Evolutionary conservation across 1,139 yeast genomes (phyloP).

Genomic region (Tardiomyces blankii): DNA sequence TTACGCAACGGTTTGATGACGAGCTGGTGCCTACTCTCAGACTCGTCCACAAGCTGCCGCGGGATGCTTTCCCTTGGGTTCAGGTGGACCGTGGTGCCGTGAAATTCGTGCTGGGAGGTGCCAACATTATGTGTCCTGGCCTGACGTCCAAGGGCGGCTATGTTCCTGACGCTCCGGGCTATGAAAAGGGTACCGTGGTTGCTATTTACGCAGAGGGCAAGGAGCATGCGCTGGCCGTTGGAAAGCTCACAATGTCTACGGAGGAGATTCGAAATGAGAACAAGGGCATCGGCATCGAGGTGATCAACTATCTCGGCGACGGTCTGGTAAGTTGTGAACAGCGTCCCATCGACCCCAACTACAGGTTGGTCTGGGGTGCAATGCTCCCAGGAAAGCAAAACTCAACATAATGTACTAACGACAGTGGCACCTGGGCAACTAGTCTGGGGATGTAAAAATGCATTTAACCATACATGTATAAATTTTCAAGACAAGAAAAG

Average conservation of each 20-base stretch:
- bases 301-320: constrained; percentile 80
- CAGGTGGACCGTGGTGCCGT: constrained; percentile 96
- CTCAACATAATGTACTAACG: too few species aligned
- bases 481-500: neutral
- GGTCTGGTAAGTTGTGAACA: constrained; percentile 31
- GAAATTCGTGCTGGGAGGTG: constrained; percentile 87
- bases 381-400: too few species aligned
- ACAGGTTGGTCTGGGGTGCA: too few species aligned
- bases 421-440: neutral
- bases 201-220: constrained; percentile 89
- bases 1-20: constrained; percentile 76
- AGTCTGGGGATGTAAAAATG: neutral
- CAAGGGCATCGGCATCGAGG: constrained; percentile 85
- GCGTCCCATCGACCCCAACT: too few species aligned
- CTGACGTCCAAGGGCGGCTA: constrained; percentile 83
- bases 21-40: constrained; percentile 65
- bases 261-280: constrained; percentile 77
- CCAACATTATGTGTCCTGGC: constrained; percentile 97
- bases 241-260: constrained; percentile 76
- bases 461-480: neutral
- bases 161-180: constrained; percentile 58
- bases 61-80: constrained; percentile 61
- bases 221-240: constrained; percentile 83
- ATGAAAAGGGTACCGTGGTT: constrained; percentile 56
- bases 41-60: constrained; percentile 53